Evolutionary conservation across 345 rosid genomes (phyloP).

Genomic region (Syzygium grande): DNA sequence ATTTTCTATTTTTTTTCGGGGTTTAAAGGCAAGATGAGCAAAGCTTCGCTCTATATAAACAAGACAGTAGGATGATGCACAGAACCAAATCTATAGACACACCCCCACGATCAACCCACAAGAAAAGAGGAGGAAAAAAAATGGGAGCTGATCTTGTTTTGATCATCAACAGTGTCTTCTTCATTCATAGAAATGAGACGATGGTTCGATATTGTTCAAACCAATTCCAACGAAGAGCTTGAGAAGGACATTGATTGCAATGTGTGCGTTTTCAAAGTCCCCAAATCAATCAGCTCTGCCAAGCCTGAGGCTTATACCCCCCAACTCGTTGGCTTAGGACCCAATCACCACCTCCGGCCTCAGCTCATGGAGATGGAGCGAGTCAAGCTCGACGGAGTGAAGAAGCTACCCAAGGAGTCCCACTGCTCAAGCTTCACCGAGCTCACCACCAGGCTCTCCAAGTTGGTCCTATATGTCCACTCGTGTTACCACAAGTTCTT

Average conservation of each 20-base stretch:
- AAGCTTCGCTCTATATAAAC: not conserved
- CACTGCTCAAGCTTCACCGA: too few species aligned
- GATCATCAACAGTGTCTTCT: not conserved
- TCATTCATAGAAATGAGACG: not conserved
- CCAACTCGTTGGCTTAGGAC: not conserved
- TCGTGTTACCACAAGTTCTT: not conserved
- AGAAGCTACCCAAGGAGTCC: not conserved
- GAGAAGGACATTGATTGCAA: not conserved
- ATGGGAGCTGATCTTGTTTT: not conserved
- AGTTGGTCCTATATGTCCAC: not conserved
- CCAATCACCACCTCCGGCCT: not conserved
- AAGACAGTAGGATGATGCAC: not conserved
- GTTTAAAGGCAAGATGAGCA: not conserved
- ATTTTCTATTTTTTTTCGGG: not conserved
- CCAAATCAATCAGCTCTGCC: not conserved
- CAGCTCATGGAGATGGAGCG: not conserved
- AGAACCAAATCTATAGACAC: not conserved
- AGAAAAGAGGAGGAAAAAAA: not conserved
- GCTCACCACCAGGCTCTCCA: not conserved
- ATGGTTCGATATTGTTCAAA: not conserved
- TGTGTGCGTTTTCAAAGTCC: not conserved
- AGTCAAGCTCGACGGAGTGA: not conserved
- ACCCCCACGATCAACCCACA: not conserved
- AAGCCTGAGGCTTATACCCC: not conserved
- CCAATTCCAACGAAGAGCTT: not conserved